Evolutionary conservation across 2,329 filamentous ascomycete genomes (phyloP), one percentile per base, ranked within the genome.

Genomic region (Penicillium sp.): DNA sequence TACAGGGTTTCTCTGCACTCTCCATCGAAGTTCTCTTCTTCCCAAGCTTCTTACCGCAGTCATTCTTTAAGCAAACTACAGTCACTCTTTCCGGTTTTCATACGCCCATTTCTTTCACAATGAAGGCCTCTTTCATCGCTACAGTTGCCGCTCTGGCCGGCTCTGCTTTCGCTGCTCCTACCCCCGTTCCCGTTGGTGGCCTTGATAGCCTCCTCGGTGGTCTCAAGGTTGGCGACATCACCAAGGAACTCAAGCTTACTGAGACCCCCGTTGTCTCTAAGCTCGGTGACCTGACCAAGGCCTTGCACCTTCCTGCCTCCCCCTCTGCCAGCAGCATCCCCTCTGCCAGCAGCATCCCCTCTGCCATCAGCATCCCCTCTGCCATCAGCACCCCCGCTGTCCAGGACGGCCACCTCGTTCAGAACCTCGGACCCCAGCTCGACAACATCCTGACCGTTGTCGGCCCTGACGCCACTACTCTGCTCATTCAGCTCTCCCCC

Each of bases 401-500:
- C 48, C 51, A 63, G 53, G 60, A 59, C 38, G 69, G 70, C 14
- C 62, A 71, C 44, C 17, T 73, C 36, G 58, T 73, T 28, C 66
- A 70, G 63, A 62, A 70, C 51, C 61, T 65, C 30, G 66, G 65
- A 37, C 68, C 69, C 40, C 61, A 69, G 57, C 59, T 67, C 53
- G 58, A 71, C 58, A 62, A 68, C 58, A 59, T 68, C 47, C 63
- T 73, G 42, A 65, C 64, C 28, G 67, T 73, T 52, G 61, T 61
- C 19, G 70, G 69, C 38, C 56, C 61, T 30, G 63, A 72, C 37
- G 47, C 61, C 33, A 50, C 62, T 53, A 50, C 64, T 47, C 65
- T 72, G 50, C 67, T 72, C 59, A 53, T 71, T 26, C 48, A 69
- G 59, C 62, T 72, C 52, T 66, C 63, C 59, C 69, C 69, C 17